Conservation (phyloP, 306 rosid species). For the Canavalia gladiata region DNA sequence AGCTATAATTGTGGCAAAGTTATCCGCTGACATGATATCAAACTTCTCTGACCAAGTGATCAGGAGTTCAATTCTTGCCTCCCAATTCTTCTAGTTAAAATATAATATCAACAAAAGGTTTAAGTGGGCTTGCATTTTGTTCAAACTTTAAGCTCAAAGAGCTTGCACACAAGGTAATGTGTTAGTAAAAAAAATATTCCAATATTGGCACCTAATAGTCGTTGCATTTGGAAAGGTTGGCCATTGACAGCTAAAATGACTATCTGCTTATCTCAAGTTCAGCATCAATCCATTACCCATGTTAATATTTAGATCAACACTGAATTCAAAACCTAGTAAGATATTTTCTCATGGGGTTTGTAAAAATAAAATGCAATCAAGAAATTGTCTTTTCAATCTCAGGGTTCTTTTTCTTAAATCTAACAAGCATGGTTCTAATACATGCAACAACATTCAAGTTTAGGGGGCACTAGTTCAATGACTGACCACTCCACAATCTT, state of each 20-base stretch:
- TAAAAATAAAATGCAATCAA: constrained; percentile 8
- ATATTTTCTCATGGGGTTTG: not conserved
- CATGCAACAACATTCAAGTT: constrained; percentile 37
- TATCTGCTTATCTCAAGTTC: constrained; percentile 19
- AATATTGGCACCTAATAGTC: not conserved
- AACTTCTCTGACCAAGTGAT: constrained; percentile 10
- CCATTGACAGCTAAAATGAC: constrained; percentile 23
- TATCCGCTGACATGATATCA: not conserved
- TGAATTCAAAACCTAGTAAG: constrained; percentile 27
- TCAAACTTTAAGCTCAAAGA: not conserved
- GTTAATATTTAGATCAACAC: constrained; percentile 15
- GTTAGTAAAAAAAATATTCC: not conserved
- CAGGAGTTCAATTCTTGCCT: constrained; percentile 11
- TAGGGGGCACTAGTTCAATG: constrained; percentile 43
- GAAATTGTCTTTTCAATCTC: not conserved
- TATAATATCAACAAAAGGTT: constrained; percentile 12
- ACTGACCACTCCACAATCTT: constrained; percentile 99
- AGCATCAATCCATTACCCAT: constrained; percentile 22
- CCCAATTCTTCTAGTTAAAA: not conserved
- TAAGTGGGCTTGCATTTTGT: not conserved
- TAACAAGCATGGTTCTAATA: constrained; percentile 16
- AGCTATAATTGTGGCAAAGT: not conserved
- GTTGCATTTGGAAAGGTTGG: constrained; percentile 28
- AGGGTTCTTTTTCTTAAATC: constrained; percentile 10
- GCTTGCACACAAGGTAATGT: not conserved